These are phyloP conservation scores for Schoenoplectus tabernaemontani DNA, from an alignment of 202 grass and related monocot species.

Conservation along the genomic window DNA sequence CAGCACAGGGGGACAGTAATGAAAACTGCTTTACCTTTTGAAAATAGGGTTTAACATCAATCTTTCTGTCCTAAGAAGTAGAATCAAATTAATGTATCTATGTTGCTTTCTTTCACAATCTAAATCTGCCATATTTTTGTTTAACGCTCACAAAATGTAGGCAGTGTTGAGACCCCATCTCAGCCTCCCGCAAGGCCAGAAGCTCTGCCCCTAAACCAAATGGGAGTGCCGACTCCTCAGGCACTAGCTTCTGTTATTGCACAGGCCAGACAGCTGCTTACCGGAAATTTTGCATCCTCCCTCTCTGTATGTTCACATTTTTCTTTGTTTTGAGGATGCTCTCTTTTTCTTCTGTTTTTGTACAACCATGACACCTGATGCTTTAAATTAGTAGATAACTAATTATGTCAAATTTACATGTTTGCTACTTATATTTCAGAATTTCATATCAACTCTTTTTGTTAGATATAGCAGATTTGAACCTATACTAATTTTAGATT, in stretches of 20 bases:
- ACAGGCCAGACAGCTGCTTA: conserved; percentile 60
- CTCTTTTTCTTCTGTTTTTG: conserved; percentile 1
- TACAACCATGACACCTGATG: neutral
- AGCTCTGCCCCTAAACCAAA: conserved; percentile 36
- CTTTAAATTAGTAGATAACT: neutral
- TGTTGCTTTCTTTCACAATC: conserved; percentile 15
- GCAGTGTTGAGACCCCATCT: conserved; percentile 41
- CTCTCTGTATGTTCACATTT: conserved; percentile 66
- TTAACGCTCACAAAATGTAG: conserved; percentile 21
- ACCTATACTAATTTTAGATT: neutral
- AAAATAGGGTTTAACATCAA: neutral
- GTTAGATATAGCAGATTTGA: neutral
- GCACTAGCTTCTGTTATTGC: conserved; percentile 72
- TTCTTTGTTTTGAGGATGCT: conserved; percentile 15
- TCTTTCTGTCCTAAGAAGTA: neutral
- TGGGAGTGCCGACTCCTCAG: conserved; percentile 55
- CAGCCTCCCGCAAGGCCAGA: conserved; percentile 38
- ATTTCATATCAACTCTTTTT: neutral
- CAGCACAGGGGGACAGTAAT: neutral
- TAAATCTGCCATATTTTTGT: conserved; percentile 29
- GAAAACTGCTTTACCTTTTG: neutral
- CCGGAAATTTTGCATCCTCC: conserved; percentile 42
- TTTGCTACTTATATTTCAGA: neutral
- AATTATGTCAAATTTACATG: neutral
- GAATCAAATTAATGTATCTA: neutral